These are phyloP conservation scores for Sordariomycetes sp. DNA, from an alignment of 2,329 filamentous ascomycete species.

Conservation along the genomic window DNA sequence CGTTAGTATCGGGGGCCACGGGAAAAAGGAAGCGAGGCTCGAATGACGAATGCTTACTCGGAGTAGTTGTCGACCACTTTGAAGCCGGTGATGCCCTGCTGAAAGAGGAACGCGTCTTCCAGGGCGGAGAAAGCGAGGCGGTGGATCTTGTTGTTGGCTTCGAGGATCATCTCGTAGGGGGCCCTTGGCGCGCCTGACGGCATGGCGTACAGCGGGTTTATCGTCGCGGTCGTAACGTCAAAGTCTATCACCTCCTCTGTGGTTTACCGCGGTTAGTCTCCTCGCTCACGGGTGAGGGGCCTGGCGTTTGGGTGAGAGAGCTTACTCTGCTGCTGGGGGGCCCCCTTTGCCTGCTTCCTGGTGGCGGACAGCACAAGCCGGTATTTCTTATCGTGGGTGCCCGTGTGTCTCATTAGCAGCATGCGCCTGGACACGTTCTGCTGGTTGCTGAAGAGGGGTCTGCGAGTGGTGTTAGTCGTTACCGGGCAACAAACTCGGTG, in stretches of 20 bases:
- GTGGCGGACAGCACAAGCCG: constrained; percentile 11
- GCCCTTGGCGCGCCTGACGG: constrained; percentile 6
- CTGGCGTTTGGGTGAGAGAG: background rate
- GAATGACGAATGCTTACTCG: constrained; percentile 9
- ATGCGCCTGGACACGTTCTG: constrained; percentile 9
- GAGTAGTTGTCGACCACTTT: constrained; percentile 16
- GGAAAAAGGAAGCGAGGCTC: background rate
- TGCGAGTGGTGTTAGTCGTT: background rate
- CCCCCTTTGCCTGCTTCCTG: constrained; percentile 3
- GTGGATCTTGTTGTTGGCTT: constrained; percentile 18
- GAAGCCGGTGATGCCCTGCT: constrained; percentile 21
- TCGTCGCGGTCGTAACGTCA: constrained; percentile 13
- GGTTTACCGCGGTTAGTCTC: background rate
- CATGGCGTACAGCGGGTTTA: constrained; percentile 18
- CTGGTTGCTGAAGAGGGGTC: background rate
- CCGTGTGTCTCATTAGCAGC: constrained; percentile 13
- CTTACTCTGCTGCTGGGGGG: constrained; percentile 11
- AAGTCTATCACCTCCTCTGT: constrained; percentile 16
- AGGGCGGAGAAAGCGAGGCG: constrained; percentile 15
- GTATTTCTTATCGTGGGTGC: constrained; percentile 14
- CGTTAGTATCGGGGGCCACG: background rate
- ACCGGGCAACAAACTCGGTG: background rate
- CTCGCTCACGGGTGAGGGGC: background rate
- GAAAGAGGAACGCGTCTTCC: constrained; percentile 18
- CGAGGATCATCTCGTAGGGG: constrained; percentile 16